These are phyloP conservation scores for Cladosporium velox DNA, from an alignment of 2,329 filamentous ascomycete genomes.

Conservation along the genomic window DNA sequence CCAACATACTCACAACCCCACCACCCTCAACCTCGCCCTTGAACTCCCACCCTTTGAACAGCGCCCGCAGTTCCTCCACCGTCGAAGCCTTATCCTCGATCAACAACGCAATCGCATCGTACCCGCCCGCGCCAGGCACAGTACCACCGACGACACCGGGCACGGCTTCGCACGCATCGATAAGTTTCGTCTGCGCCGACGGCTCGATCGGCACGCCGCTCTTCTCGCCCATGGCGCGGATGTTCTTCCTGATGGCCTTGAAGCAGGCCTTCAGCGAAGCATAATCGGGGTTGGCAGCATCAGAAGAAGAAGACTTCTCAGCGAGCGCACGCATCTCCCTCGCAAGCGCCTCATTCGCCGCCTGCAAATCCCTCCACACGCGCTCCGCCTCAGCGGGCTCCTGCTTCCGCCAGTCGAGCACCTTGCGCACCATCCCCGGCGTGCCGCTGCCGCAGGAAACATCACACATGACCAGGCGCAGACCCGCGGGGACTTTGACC, in stretches of 20 bases:
- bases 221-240: conserved; percentile 73
- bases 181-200: conserved; percentile 74
- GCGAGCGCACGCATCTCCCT: conserved; percentile 59
- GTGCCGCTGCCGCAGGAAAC: conserved; percentile 93
- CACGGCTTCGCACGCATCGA: conserved; percentile 72
- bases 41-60: conserved; percentile 64
- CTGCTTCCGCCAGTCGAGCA: conserved; percentile 75
- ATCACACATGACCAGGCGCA: conserved; percentile 88
- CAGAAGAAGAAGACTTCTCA: conserved; percentile 38
- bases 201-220: conserved; percentile 89
- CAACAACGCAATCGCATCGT: conserved; percentile 82
- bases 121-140: conserved; percentile 91
- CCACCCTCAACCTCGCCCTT: conserved; percentile 44
- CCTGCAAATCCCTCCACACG: conserved; percentile 76
- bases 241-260: conserved; percentile 56
- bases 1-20: conserved; percentile 67
- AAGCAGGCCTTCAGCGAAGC: conserved; percentile 56
- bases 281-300: conserved; percentile 49
- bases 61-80: conserved; percentile 58
- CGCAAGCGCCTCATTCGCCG: conserved; percentile 71
- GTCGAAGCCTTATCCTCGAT: conserved; percentile 72
- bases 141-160: conserved; percentile 87
- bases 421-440: conserved; percentile 91
- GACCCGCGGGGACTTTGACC: conserved; percentile 69
- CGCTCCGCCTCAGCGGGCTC: conserved; percentile 64